Conservation (phyloP, 495 filamentous ascomycete species). For the Melanomma pulvis-pyrius region DNA sequence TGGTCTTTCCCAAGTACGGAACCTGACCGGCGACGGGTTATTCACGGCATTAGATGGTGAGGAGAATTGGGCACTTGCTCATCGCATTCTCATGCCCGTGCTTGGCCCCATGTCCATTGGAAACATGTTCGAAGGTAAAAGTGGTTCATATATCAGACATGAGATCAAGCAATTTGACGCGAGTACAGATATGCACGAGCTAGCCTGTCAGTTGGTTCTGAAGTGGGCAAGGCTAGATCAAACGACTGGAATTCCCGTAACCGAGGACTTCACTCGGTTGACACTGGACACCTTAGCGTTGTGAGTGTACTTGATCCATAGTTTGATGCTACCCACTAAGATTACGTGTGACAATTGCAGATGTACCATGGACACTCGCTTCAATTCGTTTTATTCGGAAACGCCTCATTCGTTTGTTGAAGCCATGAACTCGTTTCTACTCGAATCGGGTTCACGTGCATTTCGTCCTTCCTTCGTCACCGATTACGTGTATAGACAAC, state of each 20-base stretch:
- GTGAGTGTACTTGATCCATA: no score
- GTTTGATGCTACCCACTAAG: no score
- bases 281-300: no score
- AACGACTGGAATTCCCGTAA: slow-evolving; percentile 60
- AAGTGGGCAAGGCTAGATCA: slow-evolving; percentile 68
- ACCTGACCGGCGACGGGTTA: slow-evolving; percentile 65
- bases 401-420: slow-evolving; percentile 66
- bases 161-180: no score
- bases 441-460: slow-evolving; percentile 57
- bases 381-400: slow-evolving; percentile 71
- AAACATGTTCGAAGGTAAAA: slow-evolving; percentile 25
- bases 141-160: no score
- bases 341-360: no score
- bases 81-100: slow-evolving; percentile 65
- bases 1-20: slow-evolving; percentile 59
- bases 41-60: slow-evolving; percentile 66
- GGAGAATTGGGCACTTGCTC: slow-evolving; percentile 67
- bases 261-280: slow-evolving; percentile 68
- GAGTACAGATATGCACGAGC: slow-evolving; percentile 75
- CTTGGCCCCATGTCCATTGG: slow-evolving; percentile 70
- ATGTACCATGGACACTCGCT: slow-evolving; percentile 49
- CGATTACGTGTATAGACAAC: no score
- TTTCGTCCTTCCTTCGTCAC: slow-evolving; percentile 55
- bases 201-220: slow-evolving; percentile 65
- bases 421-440: slow-evolving; percentile 63